Conservation (phyloP, 2,329 filamentous ascomycete species). For the Verruconis gallopava region DNA sequence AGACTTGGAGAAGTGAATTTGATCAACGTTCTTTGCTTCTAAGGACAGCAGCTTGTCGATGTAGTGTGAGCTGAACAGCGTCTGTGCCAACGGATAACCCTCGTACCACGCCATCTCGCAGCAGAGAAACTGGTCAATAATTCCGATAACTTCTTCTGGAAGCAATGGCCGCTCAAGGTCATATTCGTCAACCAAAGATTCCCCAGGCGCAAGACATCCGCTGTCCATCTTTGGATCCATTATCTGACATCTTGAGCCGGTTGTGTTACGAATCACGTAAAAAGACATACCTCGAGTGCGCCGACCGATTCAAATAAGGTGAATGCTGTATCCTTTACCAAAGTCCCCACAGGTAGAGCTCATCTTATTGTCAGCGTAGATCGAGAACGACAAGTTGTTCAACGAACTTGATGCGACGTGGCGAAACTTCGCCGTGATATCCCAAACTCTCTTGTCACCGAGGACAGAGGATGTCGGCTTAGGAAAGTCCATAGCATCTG, state of each 20-base stretch:
- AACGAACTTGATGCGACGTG: conserved; percentile 37
- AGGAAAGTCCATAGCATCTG: neutral
- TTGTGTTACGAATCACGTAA: neutral
- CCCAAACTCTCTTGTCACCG: conserved; percentile 28
- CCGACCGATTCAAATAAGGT: conserved; percentile 90
- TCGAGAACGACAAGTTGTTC: neutral
- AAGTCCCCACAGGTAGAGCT: conserved; percentile 67
- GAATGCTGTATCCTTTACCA: conserved; percentile 89
- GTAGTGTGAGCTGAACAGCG: conserved; percentile 83
- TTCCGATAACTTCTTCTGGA: conserved; percentile 72
- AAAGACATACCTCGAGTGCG: conserved; percentile 50
- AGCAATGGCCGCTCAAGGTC: conserved; percentile 55
- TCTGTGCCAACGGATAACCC: conserved; percentile 91
- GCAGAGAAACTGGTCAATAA: conserved; percentile 86
- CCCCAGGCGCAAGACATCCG: conserved; percentile 64
- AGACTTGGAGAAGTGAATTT: conserved; percentile 46
- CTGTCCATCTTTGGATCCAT: conserved; percentile 99
- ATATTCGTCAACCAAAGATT: conserved; percentile 74
- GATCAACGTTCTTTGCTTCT: conserved; percentile 47
- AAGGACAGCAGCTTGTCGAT: conserved; percentile 72
- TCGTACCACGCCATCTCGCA: conserved; percentile 96
- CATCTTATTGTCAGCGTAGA: conserved; percentile 1
- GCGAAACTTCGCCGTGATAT: conserved; percentile 45
- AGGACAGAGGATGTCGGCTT: conserved; percentile 2
- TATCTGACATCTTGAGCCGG: conserved; percentile 46